phyloP scores from a whole-genome alignment of 352 stramenopile species.

The Globisporangium perplexum region DNA sequence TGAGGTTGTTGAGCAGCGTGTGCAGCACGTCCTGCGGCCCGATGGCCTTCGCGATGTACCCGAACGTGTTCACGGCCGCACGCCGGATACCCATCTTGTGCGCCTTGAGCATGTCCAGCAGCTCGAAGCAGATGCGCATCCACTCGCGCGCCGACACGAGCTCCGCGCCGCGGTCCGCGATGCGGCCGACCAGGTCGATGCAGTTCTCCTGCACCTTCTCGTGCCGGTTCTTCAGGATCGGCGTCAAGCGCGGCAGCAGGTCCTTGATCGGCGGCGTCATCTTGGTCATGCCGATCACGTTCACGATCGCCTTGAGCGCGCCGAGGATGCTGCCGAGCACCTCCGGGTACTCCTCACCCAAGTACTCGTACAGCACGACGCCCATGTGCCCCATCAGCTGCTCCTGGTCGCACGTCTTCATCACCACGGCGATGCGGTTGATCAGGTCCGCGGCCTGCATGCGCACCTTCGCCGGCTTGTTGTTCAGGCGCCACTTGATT shows the following conservation, averaged over 20 bases:
- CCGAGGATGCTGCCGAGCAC: slow-evolving; percentile 98
- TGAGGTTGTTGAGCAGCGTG: slow-evolving; percentile 99
- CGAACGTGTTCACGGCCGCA: slow-evolving; percentile 98
- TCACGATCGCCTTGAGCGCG: slow-evolving; percentile 98
- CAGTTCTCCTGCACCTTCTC: slow-evolving; percentile 99
- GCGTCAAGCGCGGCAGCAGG: slow-evolving; percentile 96
- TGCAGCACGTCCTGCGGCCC: slow-evolving; percentile 99
- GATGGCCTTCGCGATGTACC: slow-evolving; percentile 99
- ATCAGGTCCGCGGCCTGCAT: slow-evolving; percentile 99
- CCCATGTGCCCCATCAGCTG: slow-evolving; percentile 98
- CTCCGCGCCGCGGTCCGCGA: slow-evolving; percentile 97
- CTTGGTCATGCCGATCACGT: slow-evolving; percentile 99
- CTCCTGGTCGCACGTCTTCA: slow-evolving; percentile 98
- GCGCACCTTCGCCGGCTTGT: slow-evolving; percentile 97
- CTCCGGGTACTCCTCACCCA: slow-evolving; percentile 99
- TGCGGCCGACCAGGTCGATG: slow-evolving; percentile 97
- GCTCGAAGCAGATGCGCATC: slow-evolving; percentile 99
- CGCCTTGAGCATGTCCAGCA: slow-evolving; percentile 99
- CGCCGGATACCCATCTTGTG: slow-evolving; percentile 99
- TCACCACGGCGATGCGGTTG: slow-evolving; percentile 96
- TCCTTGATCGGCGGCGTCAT: slow-evolving; percentile 99
- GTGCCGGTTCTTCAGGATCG: slow-evolving; percentile 98
- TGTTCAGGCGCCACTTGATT: slow-evolving; percentile 99
- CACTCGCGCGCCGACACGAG: slow-evolving; percentile 98
- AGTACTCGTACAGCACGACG: slow-evolving; percentile 99